Base-by-base conservation (phyloP, 2,329 filamentous ascomycete species). In the Calonectria leucothoes region DNA sequence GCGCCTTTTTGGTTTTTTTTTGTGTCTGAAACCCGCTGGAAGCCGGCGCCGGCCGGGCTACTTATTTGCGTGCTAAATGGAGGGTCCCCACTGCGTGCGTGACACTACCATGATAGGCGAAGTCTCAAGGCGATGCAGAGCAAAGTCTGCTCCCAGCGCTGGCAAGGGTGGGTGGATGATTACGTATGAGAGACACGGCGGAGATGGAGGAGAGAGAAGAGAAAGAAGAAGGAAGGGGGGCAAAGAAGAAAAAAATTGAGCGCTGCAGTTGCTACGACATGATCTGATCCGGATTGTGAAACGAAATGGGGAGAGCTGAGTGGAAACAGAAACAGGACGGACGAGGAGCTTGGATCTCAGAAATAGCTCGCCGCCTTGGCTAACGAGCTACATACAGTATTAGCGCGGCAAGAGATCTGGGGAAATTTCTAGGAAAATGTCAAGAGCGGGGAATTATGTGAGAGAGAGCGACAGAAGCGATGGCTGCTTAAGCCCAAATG, bases 321-420 rank as follows among this genome's bases (percentile, higher is more conserved):
- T 35, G 39, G 55, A 61, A 17, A 25, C 51, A 55, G 51, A 33
- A n/a, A 23, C 12, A 59, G 31, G 37, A 33, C 6, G 52, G n/a
- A n/a, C 11, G 20, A 57, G 20, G 33, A 39, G 33, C 55, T 39
- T 37, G 33, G 55, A 61, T 37, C 55, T 61, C 35, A 61, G 55
- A 61, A 61, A 39, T 27, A 61, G 33, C 33, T 61, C 33, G 25
- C 55, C 55, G 37, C 6, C 55, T 39, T 39, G 33, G 33, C 55
- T 61, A 61, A 61, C 37, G 39, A 37, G 37, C 55, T 39, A 61
- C 55, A 39, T 39, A 61, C 55, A 39, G n/a, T 61, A 23, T 61
- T 61, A 39, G 55, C 55, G 55, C 55, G 55, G 55, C n/a, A 61
- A 61, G 66, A 68, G 51, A 59, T 68, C 66, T 59, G 51, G 66